Evolutionary conservation across 805 yeast genomes (phyloP).

Genomic region (Nakazawaea holstii): DNA sequence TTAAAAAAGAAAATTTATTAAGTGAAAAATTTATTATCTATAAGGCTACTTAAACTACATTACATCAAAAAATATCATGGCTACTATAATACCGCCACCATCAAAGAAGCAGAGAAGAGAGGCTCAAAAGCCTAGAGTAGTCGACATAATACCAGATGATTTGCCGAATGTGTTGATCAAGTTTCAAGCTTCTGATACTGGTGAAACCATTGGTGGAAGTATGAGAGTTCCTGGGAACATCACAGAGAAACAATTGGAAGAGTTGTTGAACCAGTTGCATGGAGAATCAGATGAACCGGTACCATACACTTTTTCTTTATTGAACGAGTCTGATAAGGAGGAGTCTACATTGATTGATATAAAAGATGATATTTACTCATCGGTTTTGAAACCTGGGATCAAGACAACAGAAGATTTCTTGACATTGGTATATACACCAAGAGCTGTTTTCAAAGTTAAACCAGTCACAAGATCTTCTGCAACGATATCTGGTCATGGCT

Average conservation of each 20-base stretch:
- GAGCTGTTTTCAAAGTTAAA: conserved; percentile 89
- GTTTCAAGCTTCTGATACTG: conserved; percentile 92
- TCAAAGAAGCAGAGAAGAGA: conserved; percentile 81
- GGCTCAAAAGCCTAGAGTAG: conserved; percentile 78
- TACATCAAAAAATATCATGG: conserved; percentile 43
- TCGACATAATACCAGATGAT: conserved; percentile 67
- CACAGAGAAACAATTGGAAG: conserved; percentile 80
- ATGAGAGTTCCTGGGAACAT: conserved; percentile 89
- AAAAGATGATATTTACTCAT: conserved; percentile 67
- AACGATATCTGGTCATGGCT: conserved; percentile 92
- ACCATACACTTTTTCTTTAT: conserved; percentile 81
- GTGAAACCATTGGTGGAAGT: conserved; percentile 78
- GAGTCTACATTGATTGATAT: conserved; percentile 58
- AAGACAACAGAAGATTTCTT: conserved; percentile 90
- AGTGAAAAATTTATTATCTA: background rate
- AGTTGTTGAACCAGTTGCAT: conserved; percentile 74
- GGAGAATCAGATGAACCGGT: conserved; percentile 74
- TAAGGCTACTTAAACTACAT: too few relatives aligned
- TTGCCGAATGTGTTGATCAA: conserved; percentile 83
- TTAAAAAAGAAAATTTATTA: background rate
- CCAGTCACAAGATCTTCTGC: conserved; percentile 89
- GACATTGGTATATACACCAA: conserved; percentile 87
- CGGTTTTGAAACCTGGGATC: conserved; percentile 80
- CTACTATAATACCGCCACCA: conserved; percentile 90
- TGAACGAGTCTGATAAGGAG: conserved; percentile 37